Evolutionary conservation across 2,329 filamentous ascomycete genomes (phyloP).

Genomic region (Purpureocillium lavendulum): DNA sequence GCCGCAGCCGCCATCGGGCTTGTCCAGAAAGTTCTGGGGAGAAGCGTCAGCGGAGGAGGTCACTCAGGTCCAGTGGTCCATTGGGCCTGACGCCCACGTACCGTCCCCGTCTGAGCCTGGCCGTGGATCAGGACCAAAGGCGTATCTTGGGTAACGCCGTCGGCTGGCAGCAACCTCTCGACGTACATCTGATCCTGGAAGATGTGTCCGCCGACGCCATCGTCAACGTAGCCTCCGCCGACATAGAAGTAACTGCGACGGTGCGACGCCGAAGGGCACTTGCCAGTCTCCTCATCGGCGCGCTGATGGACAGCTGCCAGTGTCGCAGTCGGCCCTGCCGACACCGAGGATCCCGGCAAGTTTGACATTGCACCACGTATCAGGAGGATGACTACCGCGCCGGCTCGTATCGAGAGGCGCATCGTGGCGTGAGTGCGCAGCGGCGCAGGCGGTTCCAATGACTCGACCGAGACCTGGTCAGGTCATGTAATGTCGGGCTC

Average conservation of each 20-base stretch:
- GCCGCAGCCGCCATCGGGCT: conserved; percentile 26
- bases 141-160: conserved; percentile 11
- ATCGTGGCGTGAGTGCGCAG: too few species aligned
- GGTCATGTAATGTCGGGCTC: too few species aligned
- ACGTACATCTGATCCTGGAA: conserved; percentile 43
- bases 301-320: too few species aligned
- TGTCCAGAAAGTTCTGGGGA: conserved; percentile 28
- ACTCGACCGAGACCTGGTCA: too few species aligned
- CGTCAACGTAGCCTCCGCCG: conserved; percentile 24
- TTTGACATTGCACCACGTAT: conserved; percentile 5
- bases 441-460: too few species aligned
- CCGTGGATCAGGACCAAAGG: conserved; percentile 37
- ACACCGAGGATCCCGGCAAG: too few species aligned
- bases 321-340: too few species aligned
- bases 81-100: conserved; percentile 10
- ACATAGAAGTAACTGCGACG: conserved; percentile 24
- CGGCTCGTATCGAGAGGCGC: background rate
- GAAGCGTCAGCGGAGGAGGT: background rate
- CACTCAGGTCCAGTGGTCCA: background rate
- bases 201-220: conserved; percentile 19
- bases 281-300: too few species aligned
- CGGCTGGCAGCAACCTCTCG: conserved; percentile 32
- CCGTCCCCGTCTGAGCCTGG: conserved; percentile 29
- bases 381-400: background rate
- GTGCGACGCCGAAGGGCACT: background rate